Percentiles rank a stretch among this genome's conserved stretches.
These are phyloP conservation scores for Lojkania enalia DNA, from an alignment of 2,329 filamentous ascomycete genomes.

Conservation along the genomic window DNA sequence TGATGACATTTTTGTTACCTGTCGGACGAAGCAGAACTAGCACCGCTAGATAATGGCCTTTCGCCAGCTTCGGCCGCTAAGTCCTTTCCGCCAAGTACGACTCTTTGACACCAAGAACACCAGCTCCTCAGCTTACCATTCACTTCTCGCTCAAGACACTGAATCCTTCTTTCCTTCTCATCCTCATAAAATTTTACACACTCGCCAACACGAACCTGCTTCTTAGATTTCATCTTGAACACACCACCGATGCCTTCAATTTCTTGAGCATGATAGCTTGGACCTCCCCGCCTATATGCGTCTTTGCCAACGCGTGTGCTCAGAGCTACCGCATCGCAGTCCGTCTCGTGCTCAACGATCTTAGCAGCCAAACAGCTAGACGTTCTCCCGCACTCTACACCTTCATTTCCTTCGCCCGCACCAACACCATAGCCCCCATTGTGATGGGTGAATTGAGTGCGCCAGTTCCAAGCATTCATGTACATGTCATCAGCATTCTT, in stretches of 20 bases:
- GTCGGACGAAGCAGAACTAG: conserved; percentile 17
- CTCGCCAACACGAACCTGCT: conserved; percentile 77
- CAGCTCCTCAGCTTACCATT: conserved; percentile 72
- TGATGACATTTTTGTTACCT: neutral
- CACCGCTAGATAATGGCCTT: conserved; percentile 20
- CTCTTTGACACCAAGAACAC: conserved; percentile 89
- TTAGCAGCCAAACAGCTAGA: conserved; percentile 73
- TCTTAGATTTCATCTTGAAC: conserved; percentile 85
- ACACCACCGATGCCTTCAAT: conserved; percentile 88
- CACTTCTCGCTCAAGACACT: conserved; percentile 71
- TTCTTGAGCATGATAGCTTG: conserved; percentile 83
- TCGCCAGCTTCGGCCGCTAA: conserved; percentile 19
- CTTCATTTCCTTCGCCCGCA: conserved; percentile 84
- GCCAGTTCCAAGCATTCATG: conserved; percentile 81
- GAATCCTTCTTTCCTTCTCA: conserved; percentile 49
- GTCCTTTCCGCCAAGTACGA: conserved; percentile 65
- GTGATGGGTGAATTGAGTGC: conserved; percentile 76
- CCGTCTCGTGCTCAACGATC: conserved; percentile 80
- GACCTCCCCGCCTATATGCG: conserved; percentile 56
- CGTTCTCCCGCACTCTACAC: conserved; percentile 84
- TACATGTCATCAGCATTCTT: conserved; percentile 62
- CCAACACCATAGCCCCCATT: conserved; percentile 82
- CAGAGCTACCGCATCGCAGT: conserved; percentile 71
- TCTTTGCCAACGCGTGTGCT: conserved; percentile 61
- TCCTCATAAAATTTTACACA: conserved; percentile 84